These are phyloP conservation scores for Aspergillus pseudoterreus DNA, from an alignment of 2,329 filamentous ascomycete genomes.

Conservation along the genomic window DNA sequence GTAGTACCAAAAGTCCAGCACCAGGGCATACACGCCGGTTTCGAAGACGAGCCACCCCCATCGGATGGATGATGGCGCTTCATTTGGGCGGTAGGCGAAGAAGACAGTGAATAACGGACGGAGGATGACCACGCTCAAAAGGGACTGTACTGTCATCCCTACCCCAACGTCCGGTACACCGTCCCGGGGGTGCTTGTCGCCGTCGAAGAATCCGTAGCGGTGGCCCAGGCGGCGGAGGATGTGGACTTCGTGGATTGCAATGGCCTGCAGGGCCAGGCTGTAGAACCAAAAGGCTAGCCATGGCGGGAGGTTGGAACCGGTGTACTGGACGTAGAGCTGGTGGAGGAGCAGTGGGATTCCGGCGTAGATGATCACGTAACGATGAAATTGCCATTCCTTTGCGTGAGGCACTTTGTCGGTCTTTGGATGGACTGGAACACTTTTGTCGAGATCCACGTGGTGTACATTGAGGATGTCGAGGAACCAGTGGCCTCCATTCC, in stretches of 20 bases:
- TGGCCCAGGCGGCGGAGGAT: conserved; percentile 39
- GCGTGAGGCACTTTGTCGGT: conserved; percentile 40
- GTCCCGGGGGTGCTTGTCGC: conserved; percentile 44
- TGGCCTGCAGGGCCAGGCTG: conserved; percentile 35
- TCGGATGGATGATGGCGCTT: conserved; percentile 22
- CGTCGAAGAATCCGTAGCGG: conserved; percentile 41
- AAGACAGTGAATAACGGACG: conserved; percentile 33
- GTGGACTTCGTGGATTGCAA: conserved; percentile 38
- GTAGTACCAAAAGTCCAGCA: conserved; percentile 43
- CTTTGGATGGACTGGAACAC: conserved; percentile 40
- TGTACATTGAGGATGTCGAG: conserved; percentile 29
- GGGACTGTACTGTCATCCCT: conserved; percentile 28
- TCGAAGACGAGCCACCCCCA: conserved; percentile 38
- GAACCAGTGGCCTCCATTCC: conserved; percentile 31
- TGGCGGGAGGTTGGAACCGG: conserved; percentile 26
- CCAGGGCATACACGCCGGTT: conserved; percentile 39
- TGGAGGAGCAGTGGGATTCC: conserved; percentile 37
- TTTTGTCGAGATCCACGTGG: conserved; percentile 23
- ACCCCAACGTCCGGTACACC: conserved; percentile 41
- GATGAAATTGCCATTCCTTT: conserved; percentile 31
- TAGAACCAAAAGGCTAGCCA: conserved; percentile 37
- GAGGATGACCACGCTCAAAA: conserved; percentile 30
- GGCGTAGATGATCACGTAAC: conserved; percentile 40
- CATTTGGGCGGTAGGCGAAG: conserved; percentile 23
- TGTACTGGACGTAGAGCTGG: conserved; percentile 28